Evolutionary conservation across 73 alveolate species (phyloP).

Genomic region (Paramecium sonneborni): DNA sequence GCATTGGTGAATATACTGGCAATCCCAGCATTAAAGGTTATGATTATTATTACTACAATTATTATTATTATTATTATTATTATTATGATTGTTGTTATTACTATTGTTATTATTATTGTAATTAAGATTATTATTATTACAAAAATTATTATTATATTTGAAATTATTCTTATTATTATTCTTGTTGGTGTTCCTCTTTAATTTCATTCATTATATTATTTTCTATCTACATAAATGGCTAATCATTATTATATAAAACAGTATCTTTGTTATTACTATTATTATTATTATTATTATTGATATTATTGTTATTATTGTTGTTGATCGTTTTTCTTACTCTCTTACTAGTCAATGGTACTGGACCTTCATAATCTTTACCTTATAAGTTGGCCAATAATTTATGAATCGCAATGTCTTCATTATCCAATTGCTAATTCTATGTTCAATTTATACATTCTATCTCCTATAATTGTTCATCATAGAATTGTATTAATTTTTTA

Average conservation of each 20-base stretch:
- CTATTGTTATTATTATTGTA: neutral
- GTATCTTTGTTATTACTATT: neutral
- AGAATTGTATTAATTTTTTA: slow-evolving; percentile 49
- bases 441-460: neutral
- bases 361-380: slow-evolving; percentile 45
- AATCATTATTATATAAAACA: neutral
- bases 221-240: neutral
- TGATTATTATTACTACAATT: neutral
- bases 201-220: neutral
- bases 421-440: neutral
- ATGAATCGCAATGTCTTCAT: slow-evolving; percentile 33
- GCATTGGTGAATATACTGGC: slow-evolving; percentile 36
- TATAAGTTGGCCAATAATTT: slow-evolving; percentile 37
- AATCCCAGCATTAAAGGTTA: neutral
- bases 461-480: slow-evolving; percentile 44
- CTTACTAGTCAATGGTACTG: neutral
- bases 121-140: neutral
- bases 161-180: neutral
- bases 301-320: neutral
- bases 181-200: neutral
- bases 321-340: neutral
- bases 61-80: neutral
- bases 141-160: neutral
- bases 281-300: neutral
- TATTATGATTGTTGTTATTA: neutral